Conservation (phyloP, 2,329 filamentous ascomycete species). For the Grosmannia clavigera region DNA sequence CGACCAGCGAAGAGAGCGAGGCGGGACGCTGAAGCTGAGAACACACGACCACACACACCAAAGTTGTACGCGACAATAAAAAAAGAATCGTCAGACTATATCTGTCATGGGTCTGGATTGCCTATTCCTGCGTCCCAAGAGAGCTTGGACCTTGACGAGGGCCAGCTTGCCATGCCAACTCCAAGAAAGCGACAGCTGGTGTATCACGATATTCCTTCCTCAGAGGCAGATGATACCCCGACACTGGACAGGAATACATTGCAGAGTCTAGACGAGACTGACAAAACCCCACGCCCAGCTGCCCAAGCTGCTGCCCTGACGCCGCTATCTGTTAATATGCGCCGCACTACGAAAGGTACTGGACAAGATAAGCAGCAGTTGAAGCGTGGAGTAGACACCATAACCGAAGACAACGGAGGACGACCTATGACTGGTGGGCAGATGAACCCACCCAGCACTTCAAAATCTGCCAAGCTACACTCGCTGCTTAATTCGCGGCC, state of each 20-base stretch:
- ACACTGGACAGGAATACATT: background rate
- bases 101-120: background rate
- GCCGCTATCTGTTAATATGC: conserved; percentile 6
- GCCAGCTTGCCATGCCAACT: conserved; percentile 28
- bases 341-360: background rate
- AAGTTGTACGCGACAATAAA: background rate
- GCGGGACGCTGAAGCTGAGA: conserved; percentile 14
- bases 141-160: conserved; percentile 48
- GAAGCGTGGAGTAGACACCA: conserved; percentile 7
- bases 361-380: background rate
- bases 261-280: background rate
- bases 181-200: conserved; percentile 23
- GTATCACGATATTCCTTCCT: background rate
- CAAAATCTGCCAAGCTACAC: conserved; percentile 3
- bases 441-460: background rate
- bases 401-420: conserved; percentile 2
- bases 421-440: background rate
- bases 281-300: background rate
- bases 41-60: background rate
- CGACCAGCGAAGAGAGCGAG: conserved; percentile 36
- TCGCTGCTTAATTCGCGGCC: conserved; percentile 9
- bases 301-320: background rate
- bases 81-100: background rate
- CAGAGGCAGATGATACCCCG: background rate
- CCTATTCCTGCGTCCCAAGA: conserved; percentile 27